Percentiles rank a stretch among this genome's conserved stretches.
Evolutionary conservation across 2,329 filamentous ascomycete genomes (phyloP).

Genomic region (Lachnellula subtilissima): DNA sequence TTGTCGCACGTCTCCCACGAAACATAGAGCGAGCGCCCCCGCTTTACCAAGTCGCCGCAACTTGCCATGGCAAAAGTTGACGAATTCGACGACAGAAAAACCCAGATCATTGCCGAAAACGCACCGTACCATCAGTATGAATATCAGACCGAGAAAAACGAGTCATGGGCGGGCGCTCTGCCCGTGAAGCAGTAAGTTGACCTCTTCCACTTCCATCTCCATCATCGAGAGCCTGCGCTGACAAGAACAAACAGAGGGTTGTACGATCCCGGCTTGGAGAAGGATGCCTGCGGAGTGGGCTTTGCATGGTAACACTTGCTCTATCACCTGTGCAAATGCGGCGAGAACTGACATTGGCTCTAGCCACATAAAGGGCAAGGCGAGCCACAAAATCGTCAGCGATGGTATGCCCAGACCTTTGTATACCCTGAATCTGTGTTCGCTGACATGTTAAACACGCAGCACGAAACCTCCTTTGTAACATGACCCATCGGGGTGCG

Average conservation of each 20-base stretch:
- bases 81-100: constrained; percentile 66
- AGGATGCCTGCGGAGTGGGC: constrained; percentile 99
- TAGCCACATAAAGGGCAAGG: constrained; percentile 93
- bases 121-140: constrained; percentile 67
- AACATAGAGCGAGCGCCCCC: background rate
- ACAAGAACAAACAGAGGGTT: constrained; percentile 55
- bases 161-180: constrained; percentile 87
- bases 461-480: constrained; percentile 93
- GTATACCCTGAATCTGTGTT: background rate
- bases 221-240: background rate
- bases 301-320: constrained; percentile 77
- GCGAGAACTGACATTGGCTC: constrained; percentile 19
- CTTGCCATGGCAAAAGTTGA: constrained; percentile 62
- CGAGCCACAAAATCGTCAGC: constrained; percentile 97
- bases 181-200: constrained; percentile 78
- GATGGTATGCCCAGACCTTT: constrained; percentile 61
- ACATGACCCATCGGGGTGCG: constrained; percentile 99
- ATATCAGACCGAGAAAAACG: constrained; percentile 81
- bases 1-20: background rate
- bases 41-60: constrained; percentile 22
- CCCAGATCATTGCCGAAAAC: constrained; percentile 54
- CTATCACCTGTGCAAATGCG: background rate
- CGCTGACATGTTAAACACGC: constrained; percentile 31
- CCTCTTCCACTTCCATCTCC: background rate
- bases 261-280: constrained; percentile 92